Conservation (phyloP, 2,329 filamentous ascomycete genomes). For the Macrophomina pseudophaseolina region DNA sequence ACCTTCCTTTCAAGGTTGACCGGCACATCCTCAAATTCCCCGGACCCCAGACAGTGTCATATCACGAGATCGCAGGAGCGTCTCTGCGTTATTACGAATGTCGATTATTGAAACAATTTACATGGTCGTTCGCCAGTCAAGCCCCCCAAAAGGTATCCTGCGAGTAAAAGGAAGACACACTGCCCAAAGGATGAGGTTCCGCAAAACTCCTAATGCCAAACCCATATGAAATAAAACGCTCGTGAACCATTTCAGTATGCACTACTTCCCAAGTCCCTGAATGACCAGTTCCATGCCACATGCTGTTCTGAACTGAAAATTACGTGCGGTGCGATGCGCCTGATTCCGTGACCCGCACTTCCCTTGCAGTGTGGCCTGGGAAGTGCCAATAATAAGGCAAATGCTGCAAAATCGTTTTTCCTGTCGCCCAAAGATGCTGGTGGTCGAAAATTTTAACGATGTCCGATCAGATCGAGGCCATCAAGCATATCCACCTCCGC, state of each 20-base stretch:
- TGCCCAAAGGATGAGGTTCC: background rate
- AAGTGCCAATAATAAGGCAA: background rate
- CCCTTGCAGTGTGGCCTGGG: constrained; percentile 4
- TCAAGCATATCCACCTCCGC: constrained; percentile 30
- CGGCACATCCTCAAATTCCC: background rate
- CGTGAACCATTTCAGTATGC: background rate
- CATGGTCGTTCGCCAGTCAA: background rate
- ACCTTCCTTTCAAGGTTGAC: constrained; percentile 1
- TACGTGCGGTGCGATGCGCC: background rate
- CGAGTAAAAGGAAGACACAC: background rate
- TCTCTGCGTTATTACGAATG: constrained; percentile 8
- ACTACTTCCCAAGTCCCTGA: background rate
- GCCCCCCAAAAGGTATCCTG: background rate
- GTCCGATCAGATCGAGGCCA: constrained; percentile 43
- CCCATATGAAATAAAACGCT: background rate
- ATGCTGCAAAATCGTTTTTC: background rate
- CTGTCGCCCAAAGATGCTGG: background rate
- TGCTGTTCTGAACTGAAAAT: background rate
- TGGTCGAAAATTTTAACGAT: constrained; percentile 33
- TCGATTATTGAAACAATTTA: constrained; percentile 3
- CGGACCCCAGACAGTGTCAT: background rate
- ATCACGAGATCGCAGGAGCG: constrained; percentile 1
- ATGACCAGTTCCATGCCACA: constrained; percentile 5
- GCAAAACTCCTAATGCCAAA: background rate
- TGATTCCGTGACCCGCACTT: background rate